Percentiles rank a stretch among this genome's conserved stretches.
These are phyloP conservation scores for Pleurotus ostreatus DNA, from an alignment of 768 basidiomycete species.

Conservation along the genomic window DNA sequence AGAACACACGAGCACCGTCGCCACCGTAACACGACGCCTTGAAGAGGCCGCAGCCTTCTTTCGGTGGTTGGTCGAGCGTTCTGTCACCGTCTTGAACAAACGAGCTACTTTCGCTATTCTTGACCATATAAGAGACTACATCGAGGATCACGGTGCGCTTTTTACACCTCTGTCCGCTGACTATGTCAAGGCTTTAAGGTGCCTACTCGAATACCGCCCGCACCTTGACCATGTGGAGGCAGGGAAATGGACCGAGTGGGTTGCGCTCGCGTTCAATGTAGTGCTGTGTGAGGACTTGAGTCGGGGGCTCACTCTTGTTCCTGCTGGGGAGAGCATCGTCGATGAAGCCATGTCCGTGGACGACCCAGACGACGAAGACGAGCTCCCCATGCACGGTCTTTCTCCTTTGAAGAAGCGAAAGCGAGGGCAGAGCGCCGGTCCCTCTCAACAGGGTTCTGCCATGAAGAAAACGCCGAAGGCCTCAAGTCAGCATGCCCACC, in stretches of 20 bases:
- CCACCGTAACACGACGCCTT: conserved; percentile 56
- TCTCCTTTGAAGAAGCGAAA: conserved; percentile 33
- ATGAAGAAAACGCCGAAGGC: neutral
- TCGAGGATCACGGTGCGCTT: conserved; percentile 51
- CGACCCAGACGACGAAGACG: conserved; percentile 17
- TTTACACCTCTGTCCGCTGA: conserved; percentile 67
- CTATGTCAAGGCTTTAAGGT: conserved; percentile 75
- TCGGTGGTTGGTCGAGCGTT: conserved; percentile 69
- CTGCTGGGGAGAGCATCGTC: conserved; percentile 15
- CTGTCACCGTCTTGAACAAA: conserved; percentile 50
- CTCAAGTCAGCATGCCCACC: neutral
- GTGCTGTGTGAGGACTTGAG: conserved; percentile 59
- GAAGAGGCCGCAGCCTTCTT: conserved; percentile 62
- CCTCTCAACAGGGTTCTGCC: neutral
- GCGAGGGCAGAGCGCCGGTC: conserved; percentile 17
- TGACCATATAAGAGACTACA: conserved; percentile 58
- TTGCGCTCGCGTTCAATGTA: conserved; percentile 73
- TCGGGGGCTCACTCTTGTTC: conserved; percentile 21
- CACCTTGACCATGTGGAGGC: conserved; percentile 77
- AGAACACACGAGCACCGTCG: conserved; percentile 30
- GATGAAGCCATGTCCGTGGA: conserved; percentile 21
- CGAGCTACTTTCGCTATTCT: conserved; percentile 55
- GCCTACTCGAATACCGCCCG: conserved; percentile 59
- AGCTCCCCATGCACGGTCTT: conserved; percentile 15
- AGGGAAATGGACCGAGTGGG: conserved; percentile 61